Conservation (phyloP, 345 rosid species). For the Aegle marmelos region DNA sequence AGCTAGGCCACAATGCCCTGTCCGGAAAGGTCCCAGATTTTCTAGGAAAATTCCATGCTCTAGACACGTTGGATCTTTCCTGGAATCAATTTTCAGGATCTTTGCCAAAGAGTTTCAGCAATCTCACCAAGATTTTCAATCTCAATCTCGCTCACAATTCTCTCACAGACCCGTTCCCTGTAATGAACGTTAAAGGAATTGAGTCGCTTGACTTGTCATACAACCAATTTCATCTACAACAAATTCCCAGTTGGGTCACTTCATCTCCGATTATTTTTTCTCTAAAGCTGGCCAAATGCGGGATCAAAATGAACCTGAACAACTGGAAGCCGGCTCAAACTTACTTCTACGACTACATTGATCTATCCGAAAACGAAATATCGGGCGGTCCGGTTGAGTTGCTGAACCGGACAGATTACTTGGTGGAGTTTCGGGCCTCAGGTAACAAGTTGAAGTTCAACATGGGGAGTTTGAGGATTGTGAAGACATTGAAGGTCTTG, state of each 20-base stretch:
- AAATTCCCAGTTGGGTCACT: slow-evolving; percentile 76
- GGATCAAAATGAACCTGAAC: slow-evolving; percentile 54
- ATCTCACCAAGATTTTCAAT: slow-evolving; percentile 77
- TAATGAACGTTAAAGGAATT: slow-evolving; percentile 62
- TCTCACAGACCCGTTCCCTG: slow-evolving; percentile 69
- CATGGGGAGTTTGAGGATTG: slow-evolving; percentile 40
- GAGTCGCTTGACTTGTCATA: slow-evolving; percentile 73
- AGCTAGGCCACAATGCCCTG: slow-evolving; percentile 56
- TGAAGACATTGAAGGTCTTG: slow-evolving; percentile 42
- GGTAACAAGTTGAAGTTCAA: slow-evolving; percentile 54
- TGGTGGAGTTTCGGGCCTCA: slow-evolving; percentile 51
- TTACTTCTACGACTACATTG: slow-evolving; percentile 73
- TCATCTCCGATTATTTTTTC: slow-evolving; percentile 68
- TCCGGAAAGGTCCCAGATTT: slow-evolving; percentile 57
- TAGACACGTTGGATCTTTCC: slow-evolving; percentile 69
- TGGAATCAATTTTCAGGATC: slow-evolving; percentile 42
- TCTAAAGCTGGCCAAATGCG: slow-evolving; percentile 68
- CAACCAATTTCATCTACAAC: slow-evolving; percentile 48
- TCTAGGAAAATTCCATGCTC: slow-evolving; percentile 50
- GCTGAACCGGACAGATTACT: slow-evolving; percentile 53
- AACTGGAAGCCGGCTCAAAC: slow-evolving; percentile 62
- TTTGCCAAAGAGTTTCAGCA: slow-evolving; percentile 56
- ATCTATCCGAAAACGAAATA: slow-evolving; percentile 59
- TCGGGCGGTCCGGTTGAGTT: slow-evolving; percentile 51
- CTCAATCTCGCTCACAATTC: slow-evolving; percentile 66